Conservation (phyloP, 441 rosid genomes). For the Capsella rubella region DNA sequence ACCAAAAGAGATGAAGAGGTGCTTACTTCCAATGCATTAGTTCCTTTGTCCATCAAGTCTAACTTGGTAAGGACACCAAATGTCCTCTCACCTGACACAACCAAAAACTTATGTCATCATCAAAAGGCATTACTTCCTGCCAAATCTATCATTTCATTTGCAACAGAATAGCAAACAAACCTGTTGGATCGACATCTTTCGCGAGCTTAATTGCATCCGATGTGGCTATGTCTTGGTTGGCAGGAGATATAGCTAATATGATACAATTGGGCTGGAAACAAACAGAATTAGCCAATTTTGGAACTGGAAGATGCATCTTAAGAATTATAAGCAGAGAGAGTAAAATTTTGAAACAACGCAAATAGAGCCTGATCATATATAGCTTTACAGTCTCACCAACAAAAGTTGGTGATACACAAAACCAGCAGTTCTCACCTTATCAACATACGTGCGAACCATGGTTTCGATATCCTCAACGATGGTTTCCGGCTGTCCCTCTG, state of each 20-base stretch:
- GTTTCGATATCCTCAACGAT: constrained; percentile 76
- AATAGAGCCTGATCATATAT: neutral
- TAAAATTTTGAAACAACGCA: neutral
- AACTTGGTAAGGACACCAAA: constrained; percentile 60
- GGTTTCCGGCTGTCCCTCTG: constrained; percentile 90
- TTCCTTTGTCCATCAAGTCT: constrained; percentile 98
- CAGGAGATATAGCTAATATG: constrained; percentile 96
- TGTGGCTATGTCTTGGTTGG: constrained; percentile 98
- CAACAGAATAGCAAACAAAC: constrained; percentile 43
- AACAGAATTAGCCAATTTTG: constrained; percentile 3
- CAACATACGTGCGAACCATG: constrained; percentile 89
- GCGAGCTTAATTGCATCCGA: constrained; percentile 98
- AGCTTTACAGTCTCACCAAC: neutral
- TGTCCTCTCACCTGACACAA: constrained; percentile 64
- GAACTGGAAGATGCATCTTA: neutral
- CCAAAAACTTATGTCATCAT: neutral
- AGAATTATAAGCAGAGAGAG: neutral
- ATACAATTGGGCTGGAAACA: constrained; percentile 74
- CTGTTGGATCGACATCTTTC: constrained; percentile 94
- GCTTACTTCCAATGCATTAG: constrained; percentile 72
- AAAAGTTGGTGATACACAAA: neutral
- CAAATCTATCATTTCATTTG: neutral
- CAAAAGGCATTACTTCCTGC: neutral
- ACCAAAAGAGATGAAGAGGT: constrained; percentile 13
- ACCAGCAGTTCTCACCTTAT: constrained; percentile 59